These are phyloP conservation scores for Thuidium tamariscinum DNA, from an alignment of 225 moss, liverwort and hornwort species.

Conservation along the genomic window DNA sequence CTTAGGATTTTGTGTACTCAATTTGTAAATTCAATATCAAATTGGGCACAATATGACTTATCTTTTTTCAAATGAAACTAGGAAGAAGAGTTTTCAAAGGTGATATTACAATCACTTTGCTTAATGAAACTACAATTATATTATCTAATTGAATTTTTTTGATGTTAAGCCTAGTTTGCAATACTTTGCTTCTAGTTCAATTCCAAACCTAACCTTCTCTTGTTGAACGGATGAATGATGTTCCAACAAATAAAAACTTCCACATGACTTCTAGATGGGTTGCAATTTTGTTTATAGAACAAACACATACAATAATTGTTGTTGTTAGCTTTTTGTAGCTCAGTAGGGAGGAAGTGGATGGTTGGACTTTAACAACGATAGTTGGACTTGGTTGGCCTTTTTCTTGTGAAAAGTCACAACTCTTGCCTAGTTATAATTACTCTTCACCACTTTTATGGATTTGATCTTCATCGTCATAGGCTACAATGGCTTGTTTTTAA, in stretches of 20 bases:
- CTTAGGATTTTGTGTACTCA: accelerated
- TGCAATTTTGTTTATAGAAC: accelerated
- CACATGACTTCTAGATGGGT: too few species aligned
- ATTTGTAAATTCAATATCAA: too few species aligned
- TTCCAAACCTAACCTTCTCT: accelerated
- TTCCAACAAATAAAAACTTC: background rate
- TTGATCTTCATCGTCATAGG: background rate
- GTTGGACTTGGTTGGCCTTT: background rate
- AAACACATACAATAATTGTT: too few species aligned
- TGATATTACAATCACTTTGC: background rate
- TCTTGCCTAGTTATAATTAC: background rate
- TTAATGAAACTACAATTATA: too few species aligned
- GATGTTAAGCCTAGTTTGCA: accelerated
- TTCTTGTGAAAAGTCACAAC: background rate
- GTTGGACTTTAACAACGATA: background rate
- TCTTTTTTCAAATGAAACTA: accelerated
- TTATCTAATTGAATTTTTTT: background rate
- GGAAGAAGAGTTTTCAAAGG: background rate
- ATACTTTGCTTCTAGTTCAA: background rate
- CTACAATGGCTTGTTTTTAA: too few species aligned
- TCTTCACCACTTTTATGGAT: background rate
- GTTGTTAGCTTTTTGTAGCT: background rate
- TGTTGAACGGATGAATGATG: background rate
- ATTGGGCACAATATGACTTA: accelerated
- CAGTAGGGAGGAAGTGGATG: background rate